Conservation (phyloP, 257 asterid species). For the Lantana camara region DNA sequence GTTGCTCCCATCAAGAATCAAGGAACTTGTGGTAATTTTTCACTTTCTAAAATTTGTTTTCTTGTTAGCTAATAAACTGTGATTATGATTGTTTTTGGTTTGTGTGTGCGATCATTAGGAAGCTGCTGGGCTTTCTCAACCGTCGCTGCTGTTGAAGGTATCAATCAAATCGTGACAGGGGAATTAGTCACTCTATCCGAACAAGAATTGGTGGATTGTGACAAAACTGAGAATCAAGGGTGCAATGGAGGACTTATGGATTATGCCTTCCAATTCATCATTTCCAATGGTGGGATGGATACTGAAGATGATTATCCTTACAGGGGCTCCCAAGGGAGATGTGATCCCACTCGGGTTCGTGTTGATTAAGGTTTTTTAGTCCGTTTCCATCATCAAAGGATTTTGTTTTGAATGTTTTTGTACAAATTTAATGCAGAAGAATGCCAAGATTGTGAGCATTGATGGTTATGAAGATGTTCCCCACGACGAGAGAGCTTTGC, state of each 20-base stretch:
- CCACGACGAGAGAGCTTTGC: constrained; percentile 57
- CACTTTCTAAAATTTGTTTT: no score
- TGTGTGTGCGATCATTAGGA: no score
- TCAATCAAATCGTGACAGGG: constrained; percentile 64
- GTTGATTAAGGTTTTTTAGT: background rate
- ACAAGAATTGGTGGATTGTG: constrained; percentile 81
- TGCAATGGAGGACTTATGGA: constrained; percentile 92
- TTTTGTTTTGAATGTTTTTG: background rate
- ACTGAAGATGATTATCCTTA: constrained; percentile 80
- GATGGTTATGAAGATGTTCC: constrained; percentile 89
- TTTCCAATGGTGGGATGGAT: constrained; percentile 75
- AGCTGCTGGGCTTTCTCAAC: constrained; percentile 92
- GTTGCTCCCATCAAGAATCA: constrained; percentile 68
- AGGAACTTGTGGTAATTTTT: constrained; percentile 62
- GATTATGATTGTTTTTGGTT: no score
- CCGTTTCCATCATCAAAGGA: background rate
- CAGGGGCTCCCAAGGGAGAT: constrained; percentile 54
- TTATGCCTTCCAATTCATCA: constrained; percentile 69
- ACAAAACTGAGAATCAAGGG: constrained; percentile 50
- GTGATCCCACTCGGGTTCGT: constrained; percentile 63
- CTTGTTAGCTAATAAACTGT: no score
- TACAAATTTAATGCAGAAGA: constrained; percentile 46
- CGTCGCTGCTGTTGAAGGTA: constrained; percentile 66
- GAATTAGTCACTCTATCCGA: constrained; percentile 62
- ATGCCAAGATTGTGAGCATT: constrained; percentile 68